These are phyloP conservation scores for Kernera saxatilis DNA, from an alignment of 345 rosid genomes.

Conservation along the genomic window DNA sequence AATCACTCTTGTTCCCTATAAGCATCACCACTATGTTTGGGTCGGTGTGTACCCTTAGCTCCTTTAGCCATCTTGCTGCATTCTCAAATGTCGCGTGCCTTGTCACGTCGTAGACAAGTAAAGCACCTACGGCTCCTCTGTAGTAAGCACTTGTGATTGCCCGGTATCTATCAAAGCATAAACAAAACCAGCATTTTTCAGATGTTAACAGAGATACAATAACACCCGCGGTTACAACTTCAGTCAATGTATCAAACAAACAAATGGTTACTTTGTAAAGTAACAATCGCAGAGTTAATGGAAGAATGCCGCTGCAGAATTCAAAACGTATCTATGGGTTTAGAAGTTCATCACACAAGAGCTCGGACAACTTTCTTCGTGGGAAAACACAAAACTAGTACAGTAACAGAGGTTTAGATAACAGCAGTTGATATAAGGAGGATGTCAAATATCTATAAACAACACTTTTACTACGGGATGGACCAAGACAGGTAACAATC, in stretches of 20 bases:
- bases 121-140: constrained; percentile 61
- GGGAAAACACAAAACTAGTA: too few species aligned
- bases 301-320: neutral
- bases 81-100: constrained; percentile 57
- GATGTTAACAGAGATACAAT: neutral
- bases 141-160: constrained; percentile 69
- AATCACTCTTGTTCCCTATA: constrained; percentile 62
- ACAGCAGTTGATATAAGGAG: neutral
- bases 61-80: constrained; percentile 58
- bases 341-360: neutral
- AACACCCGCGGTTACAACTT: neutral
- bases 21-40: constrained; percentile 62
- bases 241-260: neutral
- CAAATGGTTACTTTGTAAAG: neutral
- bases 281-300: neutral
- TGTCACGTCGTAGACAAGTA: constrained; percentile 58
- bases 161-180: constrained; percentile 38
- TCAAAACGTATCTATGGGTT: neutral
- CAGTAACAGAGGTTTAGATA: too few species aligned
- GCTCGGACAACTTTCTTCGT: neutral
- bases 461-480: neutral
- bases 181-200: neutral
- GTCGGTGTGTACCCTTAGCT: constrained; percentile 52
- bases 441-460: neutral
- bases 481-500: neutral